phyloP scores from a whole-genome alignment of 768 basidiomycete genomes.

The Asterophora parasitica region DNA sequence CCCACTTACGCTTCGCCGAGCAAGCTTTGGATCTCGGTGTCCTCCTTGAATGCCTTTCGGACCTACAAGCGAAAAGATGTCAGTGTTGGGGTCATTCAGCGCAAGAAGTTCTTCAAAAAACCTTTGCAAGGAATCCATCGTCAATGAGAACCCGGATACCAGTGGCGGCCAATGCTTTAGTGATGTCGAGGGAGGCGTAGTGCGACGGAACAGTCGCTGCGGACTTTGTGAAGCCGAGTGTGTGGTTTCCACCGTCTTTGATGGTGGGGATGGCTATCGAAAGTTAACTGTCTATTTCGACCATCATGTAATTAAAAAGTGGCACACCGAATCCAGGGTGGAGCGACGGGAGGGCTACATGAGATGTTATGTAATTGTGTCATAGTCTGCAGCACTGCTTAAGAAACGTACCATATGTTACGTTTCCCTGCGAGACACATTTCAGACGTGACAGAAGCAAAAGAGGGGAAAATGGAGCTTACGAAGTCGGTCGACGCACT shows the following conservation, averaged over 20 bases:
- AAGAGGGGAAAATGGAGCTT: conserved; percentile 22
- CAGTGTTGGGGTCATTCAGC: background rate
- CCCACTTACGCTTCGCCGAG: background rate
- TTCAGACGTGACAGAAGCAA: background rate
- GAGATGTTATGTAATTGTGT: background rate
- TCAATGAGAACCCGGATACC: conserved; percentile 71
- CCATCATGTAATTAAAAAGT: background rate
- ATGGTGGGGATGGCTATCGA: conserved; percentile 69
- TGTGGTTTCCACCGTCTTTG: conserved; percentile 73
- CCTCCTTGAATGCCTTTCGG: conserved; percentile 44
- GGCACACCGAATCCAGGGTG: conserved; percentile 69
- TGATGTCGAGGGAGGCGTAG: conserved; percentile 58
- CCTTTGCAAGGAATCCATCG: conserved; percentile 46
- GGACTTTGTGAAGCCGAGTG: conserved; percentile 57
- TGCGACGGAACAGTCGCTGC: conserved; percentile 61
- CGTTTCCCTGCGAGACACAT: conserved; percentile 49
- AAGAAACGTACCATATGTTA: conserved; percentile 57
- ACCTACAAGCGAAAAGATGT: conserved; percentile 30
- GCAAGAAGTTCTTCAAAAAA: background rate
- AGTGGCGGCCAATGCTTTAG: conserved; percentile 66
- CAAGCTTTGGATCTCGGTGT: conserved; percentile 17
- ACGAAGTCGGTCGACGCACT: conserved; percentile 83
- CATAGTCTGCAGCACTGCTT: background rate
- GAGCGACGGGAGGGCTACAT: conserved; percentile 53
- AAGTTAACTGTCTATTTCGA: background rate